Evolutionary conservation across 1,284 basidiomycete genomes (phyloP).

Genomic region (Volvariella surrecta): DNA sequence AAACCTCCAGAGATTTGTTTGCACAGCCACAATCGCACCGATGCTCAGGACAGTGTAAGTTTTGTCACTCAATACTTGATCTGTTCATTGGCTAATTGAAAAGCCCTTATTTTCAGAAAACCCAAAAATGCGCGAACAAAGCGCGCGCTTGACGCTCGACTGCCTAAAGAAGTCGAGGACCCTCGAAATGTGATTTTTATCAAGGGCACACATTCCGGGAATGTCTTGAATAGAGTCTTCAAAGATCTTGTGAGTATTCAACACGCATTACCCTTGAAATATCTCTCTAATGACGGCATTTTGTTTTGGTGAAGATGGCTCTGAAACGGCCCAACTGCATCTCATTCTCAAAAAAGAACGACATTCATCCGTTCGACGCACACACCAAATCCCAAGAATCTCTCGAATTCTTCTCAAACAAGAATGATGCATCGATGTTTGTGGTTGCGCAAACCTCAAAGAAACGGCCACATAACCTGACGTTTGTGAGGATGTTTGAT

Average conservation of each 20-base stretch:
- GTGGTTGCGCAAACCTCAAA: conserved; percentile 90
- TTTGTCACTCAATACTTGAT: no score
- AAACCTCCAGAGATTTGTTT: no score
- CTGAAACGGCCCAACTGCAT: conserved; percentile 86
- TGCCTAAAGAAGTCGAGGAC: conserved; percentile 88
- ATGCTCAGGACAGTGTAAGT: no score
- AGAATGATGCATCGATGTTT: conserved; percentile 95
- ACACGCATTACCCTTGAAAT: background rate
- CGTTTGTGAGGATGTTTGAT: conserved; percentile 86
- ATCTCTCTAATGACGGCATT: no score
- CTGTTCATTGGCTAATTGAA: no score
- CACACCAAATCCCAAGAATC: conserved; percentile 47
- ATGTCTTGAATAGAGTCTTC: conserved; percentile 75
- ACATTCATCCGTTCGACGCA: conserved; percentile 88
- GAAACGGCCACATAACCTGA: conserved; percentile 87
- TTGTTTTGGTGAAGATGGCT: conserved; percentile 55
- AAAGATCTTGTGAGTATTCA: conserved; percentile 79
- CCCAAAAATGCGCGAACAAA: conserved; percentile 98
- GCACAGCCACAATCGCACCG: no score
- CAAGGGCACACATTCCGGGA: conserved; percentile 79
- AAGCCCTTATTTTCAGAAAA: conserved; percentile 41
- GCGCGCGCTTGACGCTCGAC: conserved; percentile 80
- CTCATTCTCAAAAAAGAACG: conserved; percentile 93
- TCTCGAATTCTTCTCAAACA: conserved; percentile 88
- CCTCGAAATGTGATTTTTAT: conserved; percentile 84